These are phyloP conservation scores for Elsinoe arachidis DNA, from an alignment of 2,329 filamentous ascomycete species.

Conservation along the genomic window DNA sequence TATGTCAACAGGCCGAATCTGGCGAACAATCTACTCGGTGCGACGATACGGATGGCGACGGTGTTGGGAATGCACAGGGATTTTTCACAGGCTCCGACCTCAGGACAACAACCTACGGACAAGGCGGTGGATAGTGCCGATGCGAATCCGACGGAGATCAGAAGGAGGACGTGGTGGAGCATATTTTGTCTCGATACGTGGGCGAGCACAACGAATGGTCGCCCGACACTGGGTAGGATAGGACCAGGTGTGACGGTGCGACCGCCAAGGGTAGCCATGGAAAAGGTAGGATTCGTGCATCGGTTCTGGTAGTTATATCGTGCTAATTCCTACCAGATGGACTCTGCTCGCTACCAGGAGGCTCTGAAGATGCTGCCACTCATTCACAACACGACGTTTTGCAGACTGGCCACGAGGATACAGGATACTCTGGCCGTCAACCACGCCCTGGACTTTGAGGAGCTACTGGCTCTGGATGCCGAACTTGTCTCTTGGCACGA, in stretches of 20 bases:
- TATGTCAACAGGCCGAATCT: constrained; percentile 28
- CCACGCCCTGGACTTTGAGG: constrained; percentile 57
- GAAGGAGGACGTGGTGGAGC: constrained; percentile 65
- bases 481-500: constrained; percentile 66
- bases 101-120: neutral
- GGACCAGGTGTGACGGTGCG: constrained; percentile 60
- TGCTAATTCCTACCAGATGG: constrained; percentile 24
- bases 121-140: constrained; percentile 32
- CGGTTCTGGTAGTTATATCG: constrained; percentile 26
- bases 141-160: constrained; percentile 48
- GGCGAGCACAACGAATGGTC: constrained; percentile 61
- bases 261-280: constrained; percentile 41
- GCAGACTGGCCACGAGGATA: constrained; percentile 67
- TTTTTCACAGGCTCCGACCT: constrained; percentile 12
- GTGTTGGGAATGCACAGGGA: constrained; percentile 27
- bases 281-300: neutral
- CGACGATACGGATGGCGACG: constrained; percentile 26
- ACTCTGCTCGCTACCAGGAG: constrained; percentile 33
- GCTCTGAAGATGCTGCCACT: constrained; percentile 61
- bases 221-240: constrained; percentile 60
- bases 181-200: constrained; percentile 67
- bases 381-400: constrained; percentile 70
- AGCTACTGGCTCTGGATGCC: constrained; percentile 57
- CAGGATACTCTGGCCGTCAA: constrained; percentile 66
- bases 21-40: constrained; percentile 27